Base-by-base conservation (phyloP, 257 asterid genomes). In the Agastache rugosa region DNA sequence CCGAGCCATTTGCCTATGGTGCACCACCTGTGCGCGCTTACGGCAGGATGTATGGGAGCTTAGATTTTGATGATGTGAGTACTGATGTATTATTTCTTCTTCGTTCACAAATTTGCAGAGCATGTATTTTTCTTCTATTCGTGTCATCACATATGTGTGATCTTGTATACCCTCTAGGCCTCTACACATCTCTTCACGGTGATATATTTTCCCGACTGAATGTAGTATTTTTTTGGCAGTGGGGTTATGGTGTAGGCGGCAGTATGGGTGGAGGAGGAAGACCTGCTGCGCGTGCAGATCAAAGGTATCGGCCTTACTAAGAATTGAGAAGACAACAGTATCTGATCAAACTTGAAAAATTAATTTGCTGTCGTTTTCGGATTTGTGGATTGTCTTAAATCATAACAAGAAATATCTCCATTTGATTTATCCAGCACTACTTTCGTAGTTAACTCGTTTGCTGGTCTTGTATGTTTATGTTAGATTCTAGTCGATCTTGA, bases 1-100 rank as follows among this genome's bases (percentile, higher is more conserved):
- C 90, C 14, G 98, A 92, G 75, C 93, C 94, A 50, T 92, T 85
- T 78, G 96, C 92, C 44, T 90, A 86, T 64, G 91, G 96, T 62
- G 96, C 94, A 59, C 96, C 93, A 51, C 97, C 96, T 48, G 72
- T 89, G 88, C 97, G 96, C 27, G 9, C 87, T 37, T 95, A 92
- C 80, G 91, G 94, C 74, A 87, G 98, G 80, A 89, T 92, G 97
- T 90, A 95, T 51, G 96, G 96, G 66, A 87, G 89, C 82, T 79
- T 88, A 61, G 96, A 89, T 75, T 92, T 85, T 75, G 97, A 95
- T 78, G 97, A 95, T 82, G 99, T 95, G 78, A 95, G 99, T 90
- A 77, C 39, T 27, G 11, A 9, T 72, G 55, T 63, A 29, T 34
- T 42, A 23, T 75, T 54, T 59, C 17, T 72, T 75, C 62, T 35